phyloP scores from a whole-genome alignment of 768 basidiomycete species.

The Lactarius akahatsu region DNA sequence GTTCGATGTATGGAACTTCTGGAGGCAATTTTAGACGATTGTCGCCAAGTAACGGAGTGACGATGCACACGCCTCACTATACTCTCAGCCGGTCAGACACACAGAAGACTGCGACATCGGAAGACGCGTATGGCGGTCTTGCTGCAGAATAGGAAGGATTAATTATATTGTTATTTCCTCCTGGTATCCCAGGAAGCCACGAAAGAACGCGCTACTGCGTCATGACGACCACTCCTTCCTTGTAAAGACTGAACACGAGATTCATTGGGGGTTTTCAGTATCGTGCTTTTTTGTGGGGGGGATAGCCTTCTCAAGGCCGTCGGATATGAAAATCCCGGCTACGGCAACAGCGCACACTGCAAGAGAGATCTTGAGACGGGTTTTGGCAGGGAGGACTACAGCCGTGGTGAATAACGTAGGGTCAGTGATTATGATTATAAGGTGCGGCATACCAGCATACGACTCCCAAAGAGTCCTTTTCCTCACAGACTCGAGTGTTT shows the following conservation, averaged over 20 bases:
- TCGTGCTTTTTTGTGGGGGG: slow-evolving; percentile 26
- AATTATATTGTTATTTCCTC: background rate
- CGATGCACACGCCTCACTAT: slow-evolving; percentile 9
- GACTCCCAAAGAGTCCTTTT: slow-evolving; percentile 43
- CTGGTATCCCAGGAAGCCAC: background rate
- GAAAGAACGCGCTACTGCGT: background rate
- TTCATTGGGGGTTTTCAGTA: background rate
- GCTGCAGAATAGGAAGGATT: slow-evolving; percentile 5
- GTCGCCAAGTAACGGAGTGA: slow-evolving; percentile 4
- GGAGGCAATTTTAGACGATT: background rate
- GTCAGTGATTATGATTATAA: background rate
- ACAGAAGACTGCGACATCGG: slow-evolving; percentile 1
- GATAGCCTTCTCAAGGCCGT: slow-evolving; percentile 34
- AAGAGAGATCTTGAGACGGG: slow-evolving; percentile 37
- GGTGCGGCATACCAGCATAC: slow-evolving; percentile 40
- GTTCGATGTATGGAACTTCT: background rate
- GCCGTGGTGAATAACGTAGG: slow-evolving; percentile 18
- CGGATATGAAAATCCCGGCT: slow-evolving; percentile 35
- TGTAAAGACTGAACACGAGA: background rate
- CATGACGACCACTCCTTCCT: background rate
- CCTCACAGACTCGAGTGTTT: slow-evolving; percentile 26
- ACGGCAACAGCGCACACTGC: slow-evolving; percentile 36
- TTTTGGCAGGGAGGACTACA: slow-evolving; percentile 38
- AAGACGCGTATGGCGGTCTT: slow-evolving; percentile 28
- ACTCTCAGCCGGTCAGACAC: slow-evolving; percentile 10